Percentiles rank a stretch among this genome's conserved stretches.
These are phyloP conservation scores for Filosporella fistucella DNA, from an alignment of 495 filamentous ascomycete species.

Conservation along the genomic window DNA sequence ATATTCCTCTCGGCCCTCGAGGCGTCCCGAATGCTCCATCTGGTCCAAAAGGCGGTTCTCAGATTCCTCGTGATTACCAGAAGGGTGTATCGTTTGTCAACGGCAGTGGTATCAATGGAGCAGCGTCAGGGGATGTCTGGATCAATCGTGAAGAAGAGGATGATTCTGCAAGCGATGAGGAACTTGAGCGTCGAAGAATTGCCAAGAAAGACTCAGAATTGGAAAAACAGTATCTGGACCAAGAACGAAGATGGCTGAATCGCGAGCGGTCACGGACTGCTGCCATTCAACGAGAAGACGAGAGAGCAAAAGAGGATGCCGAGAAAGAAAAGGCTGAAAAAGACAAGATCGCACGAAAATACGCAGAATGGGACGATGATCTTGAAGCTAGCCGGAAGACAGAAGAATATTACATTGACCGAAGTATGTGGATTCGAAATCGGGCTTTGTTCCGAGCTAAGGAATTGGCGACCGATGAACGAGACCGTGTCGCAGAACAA, in stretches of 20 bases:
- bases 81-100: constrained; percentile 86
- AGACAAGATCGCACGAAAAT: constrained; percentile 62
- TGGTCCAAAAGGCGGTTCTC: constrained; percentile 64
- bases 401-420: constrained; percentile 84
- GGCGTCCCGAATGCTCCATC: constrained; percentile 71
- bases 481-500: constrained; percentile 73
- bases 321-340: constrained; percentile 49
- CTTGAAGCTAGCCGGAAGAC: constrained; percentile 64
- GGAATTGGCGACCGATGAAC: constrained; percentile 73
- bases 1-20: constrained; percentile 78
- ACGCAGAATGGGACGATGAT: constrained; percentile 88
- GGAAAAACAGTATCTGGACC: constrained; percentile 79
- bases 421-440: constrained; percentile 76
- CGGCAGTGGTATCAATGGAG: constrained; percentile 65
- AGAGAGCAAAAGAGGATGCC: constrained; percentile 70
- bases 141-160: constrained; percentile 78
- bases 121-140: constrained; percentile 36
- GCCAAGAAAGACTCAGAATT: constrained; percentile 68
- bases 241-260: constrained; percentile 86
- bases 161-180: constrained; percentile 80
- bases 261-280: constrained; percentile 78
- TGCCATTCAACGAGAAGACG: constrained; percentile 77
- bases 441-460: constrained; percentile 66
- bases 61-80: constrained; percentile 74
- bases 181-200: constrained; percentile 69